Base-by-base conservation (phyloP, 1,139 yeast species). In the Pichia sp. region DNA sequence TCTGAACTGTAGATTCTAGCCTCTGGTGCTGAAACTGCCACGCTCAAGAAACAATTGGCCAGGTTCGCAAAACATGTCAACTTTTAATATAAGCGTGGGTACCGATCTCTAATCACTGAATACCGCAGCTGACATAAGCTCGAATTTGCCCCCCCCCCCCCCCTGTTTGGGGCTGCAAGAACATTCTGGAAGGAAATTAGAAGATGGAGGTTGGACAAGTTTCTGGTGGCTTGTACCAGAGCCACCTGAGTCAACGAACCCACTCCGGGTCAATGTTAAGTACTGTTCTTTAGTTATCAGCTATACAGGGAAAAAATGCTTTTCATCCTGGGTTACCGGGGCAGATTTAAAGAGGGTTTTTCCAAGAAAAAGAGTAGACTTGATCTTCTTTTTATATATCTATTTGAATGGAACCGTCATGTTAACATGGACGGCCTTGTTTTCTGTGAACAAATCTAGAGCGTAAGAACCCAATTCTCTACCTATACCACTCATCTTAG, bases 391-490 rank as follows among this genome's bases (percentile, higher is more conserved):
- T 19, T 19, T 19, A 19, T 13, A 4, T 5, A 44, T 31, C 15
- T 45, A 56, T 49, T 51, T 56, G 16, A 49, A 55, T 29, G 59
- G 59, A 16, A 63, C 51, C 13, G 80, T 79, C 64, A 79, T 66
- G 70, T 85, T 86, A 57, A 87, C 81, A 64, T 85, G 92, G 53
- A 88, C 80, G 26, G 95, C 86, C 75, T 89, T 89, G 59, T 86
- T 86, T 67, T 85, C 87, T 44, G 95, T 82, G 72, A 87, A 89
- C 59, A 82, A 78, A 53, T 79, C 77, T 58, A 89, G 75, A 56
- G 96, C 96, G 66, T 86, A 84, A 65, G 85, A 83, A 51, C 96
- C 96, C 63, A 89, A 78, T 73, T 89, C 96, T 68, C 95, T 81
- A 54, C 96, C 96, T 58, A 87, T 78, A 65, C 97, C 96, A 65